Percentiles rank a stretch among this genome's conserved stretches.
Conservation (phyloP, 257 asterid species). For the Rehmannia glutinosa region DNA sequence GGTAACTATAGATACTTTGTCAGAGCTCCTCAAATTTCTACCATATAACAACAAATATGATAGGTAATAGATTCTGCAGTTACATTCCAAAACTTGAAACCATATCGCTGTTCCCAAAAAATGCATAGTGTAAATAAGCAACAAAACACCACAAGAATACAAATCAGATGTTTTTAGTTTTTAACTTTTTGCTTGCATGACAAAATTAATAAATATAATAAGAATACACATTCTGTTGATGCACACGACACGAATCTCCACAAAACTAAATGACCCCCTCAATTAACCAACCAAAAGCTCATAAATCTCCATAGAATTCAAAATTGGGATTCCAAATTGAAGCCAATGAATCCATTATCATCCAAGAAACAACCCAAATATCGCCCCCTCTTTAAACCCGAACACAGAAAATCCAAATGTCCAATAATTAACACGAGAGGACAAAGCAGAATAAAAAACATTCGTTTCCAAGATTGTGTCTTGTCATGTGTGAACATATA, state of each 20-base stretch:
- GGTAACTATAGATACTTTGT: not conserved
- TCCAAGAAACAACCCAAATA: too few species aligned
- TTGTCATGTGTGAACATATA: not conserved
- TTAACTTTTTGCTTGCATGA: not conserved
- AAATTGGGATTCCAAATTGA: not conserved
- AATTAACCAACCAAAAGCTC: not conserved
- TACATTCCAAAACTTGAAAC: slow-evolving; percentile 1
- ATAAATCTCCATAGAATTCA: not conserved
- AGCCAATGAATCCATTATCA: not conserved
- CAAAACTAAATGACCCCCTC: not conserved
- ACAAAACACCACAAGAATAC: not conserved
- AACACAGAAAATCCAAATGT: not conserved
- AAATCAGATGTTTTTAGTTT: not conserved
- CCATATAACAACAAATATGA: not conserved
- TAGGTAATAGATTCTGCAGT: slow-evolving; percentile 3
- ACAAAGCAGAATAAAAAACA: not conserved
- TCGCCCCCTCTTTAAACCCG: not conserved
- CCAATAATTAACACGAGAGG: not conserved
- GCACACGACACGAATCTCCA: not conserved
- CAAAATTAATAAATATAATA: not conserved
- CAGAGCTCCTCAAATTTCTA: not conserved
- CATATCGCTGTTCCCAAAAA: not conserved
- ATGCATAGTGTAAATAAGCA: not conserved
- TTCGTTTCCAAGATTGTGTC: not conserved
- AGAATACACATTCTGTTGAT: not conserved